A percentile compares a stretch with the other conserved stretches of the same genome.
Conservation (phyloP, 345 rosid genomes). For the Eucalyptus tenuipes region DNA sequence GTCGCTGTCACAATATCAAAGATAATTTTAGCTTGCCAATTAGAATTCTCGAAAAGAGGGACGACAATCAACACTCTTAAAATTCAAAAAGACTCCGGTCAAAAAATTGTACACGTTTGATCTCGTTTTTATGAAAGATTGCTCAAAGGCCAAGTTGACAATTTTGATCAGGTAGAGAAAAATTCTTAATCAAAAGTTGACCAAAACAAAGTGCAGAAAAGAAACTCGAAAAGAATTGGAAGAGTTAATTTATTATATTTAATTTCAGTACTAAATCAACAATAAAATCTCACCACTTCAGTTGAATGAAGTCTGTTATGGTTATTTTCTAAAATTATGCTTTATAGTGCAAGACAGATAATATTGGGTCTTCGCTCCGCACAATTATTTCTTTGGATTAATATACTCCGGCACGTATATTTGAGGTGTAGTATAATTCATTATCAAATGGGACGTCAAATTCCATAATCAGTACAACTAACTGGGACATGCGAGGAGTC, state of each 20-base stretch:
- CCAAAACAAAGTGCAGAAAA: not conserved
- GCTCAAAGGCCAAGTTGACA: not conserved
- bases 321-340: not conserved
- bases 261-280: no score
- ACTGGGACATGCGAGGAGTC: not conserved
- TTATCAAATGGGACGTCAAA: not conserved
- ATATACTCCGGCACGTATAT: not conserved
- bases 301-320: not conserved
- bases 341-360: no score
- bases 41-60: not conserved
- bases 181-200: not conserved
- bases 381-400: not conserved
- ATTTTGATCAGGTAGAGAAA: not conserved
- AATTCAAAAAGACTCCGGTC: not conserved
- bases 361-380: not conserved
- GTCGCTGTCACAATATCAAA: not conserved
- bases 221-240: not conserved
- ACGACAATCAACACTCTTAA: not conserved
- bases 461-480: not conserved
- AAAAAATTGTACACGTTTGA: not conserved
- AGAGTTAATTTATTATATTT: not conserved
- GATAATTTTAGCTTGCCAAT: not conserved
- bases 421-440: not conserved
- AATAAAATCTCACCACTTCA: not conserved
- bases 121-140: not conserved